These are phyloP conservation scores for Colletotrichum sidae DNA, from an alignment of 2,329 filamentous ascomycete species.

Conservation along the genomic window DNA sequence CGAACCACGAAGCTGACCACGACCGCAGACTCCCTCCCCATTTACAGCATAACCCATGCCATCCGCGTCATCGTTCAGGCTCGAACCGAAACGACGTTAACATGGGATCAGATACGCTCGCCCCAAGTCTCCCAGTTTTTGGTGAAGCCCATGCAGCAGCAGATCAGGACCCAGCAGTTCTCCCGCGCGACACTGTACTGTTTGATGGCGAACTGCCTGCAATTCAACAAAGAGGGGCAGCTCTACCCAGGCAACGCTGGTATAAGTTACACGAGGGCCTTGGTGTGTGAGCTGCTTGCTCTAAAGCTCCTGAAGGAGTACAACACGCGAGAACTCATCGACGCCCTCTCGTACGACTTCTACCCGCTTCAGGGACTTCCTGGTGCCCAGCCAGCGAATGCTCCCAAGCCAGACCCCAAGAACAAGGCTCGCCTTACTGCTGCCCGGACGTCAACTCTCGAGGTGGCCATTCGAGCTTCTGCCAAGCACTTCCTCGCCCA, in stretches of 20 bases:
- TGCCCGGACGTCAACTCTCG: conserved; percentile 87
- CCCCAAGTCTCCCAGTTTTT: conserved; percentile 96
- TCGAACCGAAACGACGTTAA: conserved; percentile 89
- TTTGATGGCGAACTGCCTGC: conserved; percentile 91
- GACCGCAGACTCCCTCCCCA: conserved; percentile 79
- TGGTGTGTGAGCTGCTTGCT: conserved; percentile 90
- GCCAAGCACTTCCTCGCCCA: conserved; percentile 94
- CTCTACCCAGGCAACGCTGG: conserved; percentile 86
- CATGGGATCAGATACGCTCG: conserved; percentile 96
- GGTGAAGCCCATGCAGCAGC: conserved; percentile 93
- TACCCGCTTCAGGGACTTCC: conserved; percentile 88
- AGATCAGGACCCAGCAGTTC: conserved; percentile 86
- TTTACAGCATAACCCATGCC: conserved; percentile 91
- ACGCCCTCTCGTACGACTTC: conserved; percentile 95
- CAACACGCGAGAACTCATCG: conserved; percentile 88
- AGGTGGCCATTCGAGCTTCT: conserved; percentile 92
- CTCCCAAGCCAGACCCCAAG: conserved; percentile 50
- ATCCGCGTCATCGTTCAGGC: conserved; percentile 87
- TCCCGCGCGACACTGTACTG: conserved; percentile 89
- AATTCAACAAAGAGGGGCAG: conserved; percentile 90
- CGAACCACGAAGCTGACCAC: neutral
- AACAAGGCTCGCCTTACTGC: conserved; percentile 65
- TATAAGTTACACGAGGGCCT: conserved; percentile 83
- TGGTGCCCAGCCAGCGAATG: conserved; percentile 53
- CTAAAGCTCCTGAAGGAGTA: conserved; percentile 93